Evolutionary conservation across 2,329 filamentous ascomycete genomes (phyloP), one percentile per base, ranked within the genome.

Genomic region (Arthrobotrys iridis): DNA sequence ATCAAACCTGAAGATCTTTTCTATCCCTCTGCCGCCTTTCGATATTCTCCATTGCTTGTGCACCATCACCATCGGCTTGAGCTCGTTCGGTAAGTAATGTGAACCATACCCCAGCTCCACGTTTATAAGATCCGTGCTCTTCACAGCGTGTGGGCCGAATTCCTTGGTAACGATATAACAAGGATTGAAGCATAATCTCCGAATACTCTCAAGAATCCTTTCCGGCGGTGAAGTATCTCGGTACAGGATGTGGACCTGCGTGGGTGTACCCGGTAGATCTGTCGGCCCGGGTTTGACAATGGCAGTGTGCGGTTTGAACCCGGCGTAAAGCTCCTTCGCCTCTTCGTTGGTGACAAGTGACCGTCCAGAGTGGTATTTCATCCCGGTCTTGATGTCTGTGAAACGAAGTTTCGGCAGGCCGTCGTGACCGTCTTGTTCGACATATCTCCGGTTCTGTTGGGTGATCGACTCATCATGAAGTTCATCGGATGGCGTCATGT

Each of bases 1-100:
- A 18, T 55, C 37, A 41, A 74, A 74, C 11, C 70, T 33, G 26
- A 74, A 74, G 18, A 66, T 62, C 26, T 67, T 74, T 45, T 74
- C 70, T 1, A 74, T n/a, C 1, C 30, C 55, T 18, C 33, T 37
- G 28, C 70, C 70, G 2, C 57, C 70, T 8, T 50, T 55, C 11
- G 60, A 45, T 43, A 74, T 57, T 20, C 11, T 67, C 70, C 70
- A 74, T 0, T 67, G 40, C 33, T 67, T 74, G 30, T 60, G 43
- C 11, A 24, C 33, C 22, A 43, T 24, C 33, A 65, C 28, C 68
- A 73, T 73, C n/a, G 59, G 60, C n/a, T 59, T 58, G 4, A 52
- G 10, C 43, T 60, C 59, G 15, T 35, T 13, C 6, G 68, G 68
- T 13, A 73, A 11, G 33, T 15, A 15, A 37, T 58, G 50, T 10